Evolutionary conservation across 192 early-diverging fungal genomes (phyloP).

Genomic region (Backusella tuberculispora): DNA sequence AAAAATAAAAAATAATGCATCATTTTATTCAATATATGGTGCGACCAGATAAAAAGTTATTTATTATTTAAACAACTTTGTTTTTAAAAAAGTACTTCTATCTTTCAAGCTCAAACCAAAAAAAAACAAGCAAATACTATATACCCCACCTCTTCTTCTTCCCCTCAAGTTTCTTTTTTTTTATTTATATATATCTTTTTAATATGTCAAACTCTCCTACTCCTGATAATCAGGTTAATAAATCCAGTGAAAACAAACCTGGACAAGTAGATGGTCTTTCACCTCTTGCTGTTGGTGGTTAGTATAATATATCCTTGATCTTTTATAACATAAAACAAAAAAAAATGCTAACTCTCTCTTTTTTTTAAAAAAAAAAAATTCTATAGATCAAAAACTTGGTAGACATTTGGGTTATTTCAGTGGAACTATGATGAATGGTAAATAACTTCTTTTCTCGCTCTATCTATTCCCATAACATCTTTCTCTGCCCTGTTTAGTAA

Average conservation of each 20-base stretch:
- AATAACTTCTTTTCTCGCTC: too few species aligned
- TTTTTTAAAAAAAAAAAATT: too few species aligned
- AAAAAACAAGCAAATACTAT: neutral
- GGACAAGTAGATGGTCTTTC: neutral
- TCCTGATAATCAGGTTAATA: neutral
- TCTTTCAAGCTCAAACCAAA: too few species aligned
- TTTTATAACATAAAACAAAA: neutral
- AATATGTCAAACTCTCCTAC: neutral
- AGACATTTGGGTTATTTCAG: neutral
- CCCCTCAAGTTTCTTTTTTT: neutral
- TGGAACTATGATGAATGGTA: constrained; percentile 6
- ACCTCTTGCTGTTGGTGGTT: neutral
- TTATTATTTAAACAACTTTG: neutral
- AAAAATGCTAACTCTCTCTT: neutral
- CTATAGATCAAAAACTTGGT: neutral
- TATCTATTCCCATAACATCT: too few species aligned
- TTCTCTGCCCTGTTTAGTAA: too few species aligned
- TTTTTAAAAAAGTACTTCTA: too few species aligned
- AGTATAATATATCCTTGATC: neutral
- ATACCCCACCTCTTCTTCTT: neutral
- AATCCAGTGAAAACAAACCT: neutral
- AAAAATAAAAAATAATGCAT: neutral
- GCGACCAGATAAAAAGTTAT: neutral
- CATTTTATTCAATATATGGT: neutral
- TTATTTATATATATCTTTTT: neutral